Evolutionary conservation across 371 early-diverging fungal genomes (phyloP), one percentile per base, ranked within the genome.

Genomic region (Dichotomocladium elegans): DNA sequence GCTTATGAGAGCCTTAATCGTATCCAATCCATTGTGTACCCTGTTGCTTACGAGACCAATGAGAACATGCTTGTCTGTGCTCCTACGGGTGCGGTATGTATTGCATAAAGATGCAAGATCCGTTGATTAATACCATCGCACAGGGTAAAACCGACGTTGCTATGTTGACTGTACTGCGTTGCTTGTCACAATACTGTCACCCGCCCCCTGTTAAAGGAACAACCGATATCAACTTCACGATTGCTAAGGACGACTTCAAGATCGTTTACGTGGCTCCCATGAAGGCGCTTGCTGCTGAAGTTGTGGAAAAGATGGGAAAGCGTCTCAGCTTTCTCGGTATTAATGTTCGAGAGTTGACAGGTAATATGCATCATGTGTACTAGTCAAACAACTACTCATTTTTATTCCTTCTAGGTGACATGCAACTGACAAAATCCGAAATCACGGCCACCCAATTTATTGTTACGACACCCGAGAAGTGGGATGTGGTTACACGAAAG

Each of bases 401-500:
- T 4, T 35, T 68, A 30, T 27, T 19, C 4, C 10, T 5, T 33
- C 80, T 56, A 71, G 77, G 98, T 55, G 99, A 99, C 67, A 98
- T 96, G 89, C 97, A 99, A 60, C 63, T 98, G 55, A 93, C 97
- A 7, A 89, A 90, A 62, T 77, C 89, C 21, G 98, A 99, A 70
- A 88, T 99, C 25, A 68, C 74, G 21, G 87, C 83, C 15, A 93
- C 97, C 2, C 93, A 98, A 67, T 92, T 99, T 54, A 92, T 99
- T 55, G 96, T 99, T 12, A 98, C 98, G 10, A 99, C 99, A 1
- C 99, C 99, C 0, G 99, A 99, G 66, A 99, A 99, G 66, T 99
- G 99, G 96, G 99, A 99, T 79, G 96, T 98, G 2, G 91, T 98
- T 22, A 99, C 99, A 7, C 80, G 99, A 60, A 99, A 98, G 74